Conservation (phyloP, 169 alveolate genomes). For the Eimeria praecox region DNA sequence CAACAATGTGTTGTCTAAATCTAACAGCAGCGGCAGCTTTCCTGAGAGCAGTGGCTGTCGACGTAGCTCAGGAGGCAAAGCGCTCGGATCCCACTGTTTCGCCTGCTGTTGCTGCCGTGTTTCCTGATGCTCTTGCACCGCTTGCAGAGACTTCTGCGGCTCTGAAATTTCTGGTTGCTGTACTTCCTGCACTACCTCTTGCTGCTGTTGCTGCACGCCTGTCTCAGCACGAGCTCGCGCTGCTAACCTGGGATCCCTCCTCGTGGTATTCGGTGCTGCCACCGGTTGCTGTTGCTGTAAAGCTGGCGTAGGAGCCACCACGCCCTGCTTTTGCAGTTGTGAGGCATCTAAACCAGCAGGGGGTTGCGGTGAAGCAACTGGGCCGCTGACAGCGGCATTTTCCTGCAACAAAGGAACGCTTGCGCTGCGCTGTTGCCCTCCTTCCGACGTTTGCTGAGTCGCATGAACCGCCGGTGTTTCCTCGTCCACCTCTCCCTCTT, state of each 20-base stretch:
- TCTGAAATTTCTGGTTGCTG: conserved; percentile 17
- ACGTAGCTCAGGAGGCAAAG: conserved; percentile 51
- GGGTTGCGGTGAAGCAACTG: conserved; percentile 18
- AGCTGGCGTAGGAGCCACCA: neutral
- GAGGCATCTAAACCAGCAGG: neutral
- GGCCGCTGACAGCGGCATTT: neutral
- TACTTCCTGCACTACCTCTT: conserved; percentile 8
- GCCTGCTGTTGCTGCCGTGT: conserved; percentile 55
- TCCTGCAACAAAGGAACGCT: neutral
- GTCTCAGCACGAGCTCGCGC: conserved; percentile 69
- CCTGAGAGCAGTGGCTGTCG: conserved; percentile 75
- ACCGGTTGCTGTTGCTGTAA: conserved; percentile 7
- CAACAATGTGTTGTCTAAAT: conserved; percentile 93
- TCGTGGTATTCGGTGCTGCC: conserved; percentile 16
- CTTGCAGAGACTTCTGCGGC: conserved; percentile 6
- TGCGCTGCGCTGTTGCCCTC: conserved; percentile 13
- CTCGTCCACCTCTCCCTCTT: conserved; percentile 66
- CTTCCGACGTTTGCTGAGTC: neutral
- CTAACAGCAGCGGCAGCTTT: conserved; percentile 87
- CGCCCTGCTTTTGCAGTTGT: conserved; percentile 3
- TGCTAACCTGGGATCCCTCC: conserved; percentile 58
- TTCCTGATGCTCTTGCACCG: conserved; percentile 7
- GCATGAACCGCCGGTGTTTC: conserved; percentile 27
- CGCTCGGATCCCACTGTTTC: conserved; percentile 24
- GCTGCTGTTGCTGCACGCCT: conserved; percentile 25